Base-by-base conservation (phyloP, 1,284 basidiomycete genomes). In the Mycosarcoma mackinlayi region DNA sequence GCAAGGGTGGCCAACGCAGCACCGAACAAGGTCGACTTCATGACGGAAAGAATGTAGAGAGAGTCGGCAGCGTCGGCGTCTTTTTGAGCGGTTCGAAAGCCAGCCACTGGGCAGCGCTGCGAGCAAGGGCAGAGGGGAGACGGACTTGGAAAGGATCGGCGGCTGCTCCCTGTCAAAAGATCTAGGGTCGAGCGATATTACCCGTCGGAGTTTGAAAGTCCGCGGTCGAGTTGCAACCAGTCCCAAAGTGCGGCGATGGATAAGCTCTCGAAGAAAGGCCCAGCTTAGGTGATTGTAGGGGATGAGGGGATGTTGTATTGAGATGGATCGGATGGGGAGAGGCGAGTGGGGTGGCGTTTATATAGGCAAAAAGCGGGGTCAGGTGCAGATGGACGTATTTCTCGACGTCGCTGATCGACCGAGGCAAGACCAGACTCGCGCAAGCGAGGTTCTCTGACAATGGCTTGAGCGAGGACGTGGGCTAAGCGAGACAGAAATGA, bases 21-120 rank as follows among this genome's bases (percentile, higher is more conserved):
- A 38, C 47, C 34, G 23, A 50, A 21, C 14, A 66, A 48, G 47
- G 14, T 52, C 14, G 56, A 35, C 57, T 66, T 66, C 63, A 66
- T 66, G 35, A 18, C 27, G 47, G 25, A 48, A 18, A n/a, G 16
- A 21, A 30, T n/a, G 49, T 2, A 14, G 31, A 16, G 5, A n/a
- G 18, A n/a, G 48, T 37, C 23, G n/a, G 10, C 41, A 35, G 5
- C 8, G 35, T 31, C 19, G 3, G 11, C 19, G 8, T n/a, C 14
- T 14, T 16, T 44, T 25, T 34, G 13, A 33, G n/a, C 2, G 19
- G 18, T 35, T 9, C 25, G 40, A 16, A 10, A 27, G 13, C 18
- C 27, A 19, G 14, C 13, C 9, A 4, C 30, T 23, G 13, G 34
- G 34, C 34, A n/a, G 19, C 34, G 21, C 25, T 33, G 35, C 30